Evolutionary conservation across 2,329 filamentous ascomycete genomes (phyloP).

Genomic region (Metarhizium rileyi): DNA sequence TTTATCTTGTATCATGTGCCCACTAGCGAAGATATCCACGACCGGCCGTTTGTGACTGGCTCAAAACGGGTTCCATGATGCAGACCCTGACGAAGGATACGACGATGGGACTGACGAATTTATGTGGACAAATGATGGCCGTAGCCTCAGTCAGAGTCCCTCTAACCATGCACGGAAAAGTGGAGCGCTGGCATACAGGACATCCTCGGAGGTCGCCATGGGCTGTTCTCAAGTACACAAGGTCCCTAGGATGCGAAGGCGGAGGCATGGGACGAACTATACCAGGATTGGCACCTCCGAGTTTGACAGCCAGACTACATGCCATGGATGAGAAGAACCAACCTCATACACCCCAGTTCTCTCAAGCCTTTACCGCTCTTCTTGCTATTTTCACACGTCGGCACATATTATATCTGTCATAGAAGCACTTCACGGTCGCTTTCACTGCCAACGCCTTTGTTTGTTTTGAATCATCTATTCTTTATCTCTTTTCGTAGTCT

Average conservation of each 20-base stretch:
- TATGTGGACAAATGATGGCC: background rate
- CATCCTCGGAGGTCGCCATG: constrained; percentile 9
- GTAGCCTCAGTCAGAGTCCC: background rate
- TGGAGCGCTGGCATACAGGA: constrained; percentile 5
- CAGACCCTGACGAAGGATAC: constrained; percentile 8
- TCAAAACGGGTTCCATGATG: background rate
- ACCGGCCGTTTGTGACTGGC: background rate
- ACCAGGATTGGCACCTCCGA: background rate
- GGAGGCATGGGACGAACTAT: constrained; percentile 7
- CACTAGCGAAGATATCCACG: background rate
- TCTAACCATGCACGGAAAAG: constrained; percentile 2
- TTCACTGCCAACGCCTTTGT: background rate
- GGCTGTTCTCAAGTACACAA: constrained; percentile 8
- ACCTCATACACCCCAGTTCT: background rate
- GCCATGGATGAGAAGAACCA: background rate
- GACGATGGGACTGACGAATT: constrained; percentile 6
- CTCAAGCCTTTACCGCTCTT: background rate
- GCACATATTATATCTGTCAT: background rate
- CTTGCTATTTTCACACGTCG: background rate
- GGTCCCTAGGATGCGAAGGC: constrained; percentile 8
- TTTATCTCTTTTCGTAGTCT: too few relatives aligned
- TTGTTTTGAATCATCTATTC: background rate
- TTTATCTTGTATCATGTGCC: background rate
- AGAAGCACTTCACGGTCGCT: background rate
- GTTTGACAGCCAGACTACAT: background rate